phyloP scores from a whole-genome alignment of 176 grass and related monocot species.

The Eremochloa ophiuroides region DNA sequence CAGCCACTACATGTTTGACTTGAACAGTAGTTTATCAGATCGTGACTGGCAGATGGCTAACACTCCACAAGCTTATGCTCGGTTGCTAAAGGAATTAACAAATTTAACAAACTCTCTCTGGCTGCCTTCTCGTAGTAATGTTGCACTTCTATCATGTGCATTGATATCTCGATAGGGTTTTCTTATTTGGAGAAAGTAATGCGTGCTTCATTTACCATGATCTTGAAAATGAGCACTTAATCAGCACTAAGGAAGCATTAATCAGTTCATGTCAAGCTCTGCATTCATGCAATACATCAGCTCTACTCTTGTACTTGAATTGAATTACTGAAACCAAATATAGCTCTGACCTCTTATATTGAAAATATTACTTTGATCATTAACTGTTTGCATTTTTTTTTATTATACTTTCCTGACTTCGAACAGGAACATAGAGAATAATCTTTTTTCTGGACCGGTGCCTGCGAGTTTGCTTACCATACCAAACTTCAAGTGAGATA shows the following conservation, averaged over 20 bases:
- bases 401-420: slow-evolving; percentile 28
- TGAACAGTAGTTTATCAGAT: slow-evolving; percentile 3
- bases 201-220: background rate
- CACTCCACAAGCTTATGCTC: background rate
- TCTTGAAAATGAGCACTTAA: background rate
- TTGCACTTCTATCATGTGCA: slow-evolving; percentile 1
- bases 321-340: background rate
- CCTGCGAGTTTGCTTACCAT: slow-evolving; percentile 73
- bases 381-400: background rate
- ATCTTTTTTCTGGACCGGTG: slow-evolving; percentile 88
- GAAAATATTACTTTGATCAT: background rate
- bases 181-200: background rate
- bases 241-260: background rate
- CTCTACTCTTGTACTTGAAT: background rate
- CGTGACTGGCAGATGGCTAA: background rate
- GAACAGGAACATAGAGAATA: slow-evolving; percentile 94
- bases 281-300: background rate
- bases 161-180: slow-evolving; percentile 15
- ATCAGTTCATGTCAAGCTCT: background rate
- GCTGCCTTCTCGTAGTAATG: background rate
- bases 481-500: slow-evolving; percentile 83
- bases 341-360: background rate
- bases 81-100: background rate
- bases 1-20: slow-evolving; percentile 2
- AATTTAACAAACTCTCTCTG: background rate